Conservation (phyloP, 1,139 yeast species). For the Scheffersomyces parashehatae region DNA sequence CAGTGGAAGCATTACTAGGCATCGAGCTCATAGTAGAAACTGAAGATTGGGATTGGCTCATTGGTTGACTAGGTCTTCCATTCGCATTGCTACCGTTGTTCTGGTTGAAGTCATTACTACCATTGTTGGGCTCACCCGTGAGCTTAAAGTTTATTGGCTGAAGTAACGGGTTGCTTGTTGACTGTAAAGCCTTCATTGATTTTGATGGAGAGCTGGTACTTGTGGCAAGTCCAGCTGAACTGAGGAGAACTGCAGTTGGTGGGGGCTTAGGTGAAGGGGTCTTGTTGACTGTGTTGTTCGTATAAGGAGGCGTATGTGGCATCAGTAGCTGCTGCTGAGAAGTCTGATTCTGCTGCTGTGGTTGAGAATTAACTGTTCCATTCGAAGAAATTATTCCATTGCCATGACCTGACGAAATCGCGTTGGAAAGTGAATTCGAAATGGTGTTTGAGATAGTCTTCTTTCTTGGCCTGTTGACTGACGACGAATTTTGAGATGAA, state of each 20-base stretch:
- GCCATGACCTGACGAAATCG: conserved; percentile 6
- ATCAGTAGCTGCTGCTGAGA: conserved; percentile 8
- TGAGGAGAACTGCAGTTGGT: conserved; percentile 21
- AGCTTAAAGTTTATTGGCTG: conserved; percentile 61
- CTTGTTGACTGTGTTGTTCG: conserved; percentile 18
- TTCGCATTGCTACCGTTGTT: background rate
- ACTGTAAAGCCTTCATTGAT: conserved; percentile 55
- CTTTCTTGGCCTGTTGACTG: conserved; percentile 30
- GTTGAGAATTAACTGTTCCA: conserved; percentile 2
- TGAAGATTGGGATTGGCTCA: background rate
- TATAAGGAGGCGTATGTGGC: conserved; percentile 43
- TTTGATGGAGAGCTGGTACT: conserved; percentile 47
- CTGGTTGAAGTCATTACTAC: background rate
- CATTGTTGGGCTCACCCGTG: conserved; percentile 1
- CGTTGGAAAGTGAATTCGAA: conserved; percentile 14
- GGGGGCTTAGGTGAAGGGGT: conserved; percentile 47
- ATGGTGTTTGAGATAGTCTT: conserved; percentile 42
- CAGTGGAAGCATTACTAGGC: conserved; percentile 1
- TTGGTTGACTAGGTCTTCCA: too few species aligned
- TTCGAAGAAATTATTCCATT: background rate
- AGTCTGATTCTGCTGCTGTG: conserved; percentile 3
- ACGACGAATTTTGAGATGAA: conserved; percentile 18
- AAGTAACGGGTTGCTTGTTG: conserved; percentile 48
- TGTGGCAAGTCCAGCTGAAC: conserved; percentile 15
- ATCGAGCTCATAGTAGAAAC: background rate